Percentiles rank a stretch among this genome's conserved stretches.
These are phyloP conservation scores for Phytophthora litchii DNA, from an alignment of 352 stramenopile species.

Conservation along the genomic window DNA sequence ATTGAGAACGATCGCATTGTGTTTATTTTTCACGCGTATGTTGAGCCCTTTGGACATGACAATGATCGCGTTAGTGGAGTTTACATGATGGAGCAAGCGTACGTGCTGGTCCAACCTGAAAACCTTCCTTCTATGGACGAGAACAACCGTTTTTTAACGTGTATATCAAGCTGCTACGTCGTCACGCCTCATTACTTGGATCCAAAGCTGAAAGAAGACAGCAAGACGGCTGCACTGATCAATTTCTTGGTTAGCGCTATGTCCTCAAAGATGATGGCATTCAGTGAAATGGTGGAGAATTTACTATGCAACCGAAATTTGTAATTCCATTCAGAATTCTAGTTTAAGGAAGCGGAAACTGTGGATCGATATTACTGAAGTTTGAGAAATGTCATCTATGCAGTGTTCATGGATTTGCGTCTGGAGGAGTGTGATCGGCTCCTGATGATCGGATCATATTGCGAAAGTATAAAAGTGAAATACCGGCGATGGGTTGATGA, in stretches of 20 bases:
- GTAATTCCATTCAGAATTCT: no score
- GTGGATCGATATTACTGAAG: no score
- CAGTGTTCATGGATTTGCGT: no score
- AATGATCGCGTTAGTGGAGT: constrained; percentile 41
- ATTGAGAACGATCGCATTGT: constrained; percentile 54
- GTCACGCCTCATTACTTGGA: constrained; percentile 51
- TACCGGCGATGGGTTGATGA: no score
- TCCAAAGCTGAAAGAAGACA: constrained; percentile 28
- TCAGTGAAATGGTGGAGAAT: constrained; percentile 51
- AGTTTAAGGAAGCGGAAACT: no score
- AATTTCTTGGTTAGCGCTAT: constrained; percentile 44
- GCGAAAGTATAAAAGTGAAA: no score
- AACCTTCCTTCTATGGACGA: background rate
- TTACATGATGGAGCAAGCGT: constrained; percentile 56
- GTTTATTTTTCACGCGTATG: constrained; percentile 57
- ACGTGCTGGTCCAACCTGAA: constrained; percentile 53
- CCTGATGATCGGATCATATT: no score
- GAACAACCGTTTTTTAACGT: constrained; percentile 29
- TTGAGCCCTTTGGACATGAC: constrained; percentile 57
- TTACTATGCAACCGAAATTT: constrained; percentile 16
- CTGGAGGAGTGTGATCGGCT: no score
- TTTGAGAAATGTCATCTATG: no score
- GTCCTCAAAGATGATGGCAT: constrained; percentile 36
- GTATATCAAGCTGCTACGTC: constrained; percentile 54
- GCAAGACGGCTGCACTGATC: constrained; percentile 33